A percentile compares a stretch with the other conserved stretches of the same genome.
Evolutionary conservation across 441 rosid species (phyloP).

Genomic region (Melastoma candidum): DNA sequence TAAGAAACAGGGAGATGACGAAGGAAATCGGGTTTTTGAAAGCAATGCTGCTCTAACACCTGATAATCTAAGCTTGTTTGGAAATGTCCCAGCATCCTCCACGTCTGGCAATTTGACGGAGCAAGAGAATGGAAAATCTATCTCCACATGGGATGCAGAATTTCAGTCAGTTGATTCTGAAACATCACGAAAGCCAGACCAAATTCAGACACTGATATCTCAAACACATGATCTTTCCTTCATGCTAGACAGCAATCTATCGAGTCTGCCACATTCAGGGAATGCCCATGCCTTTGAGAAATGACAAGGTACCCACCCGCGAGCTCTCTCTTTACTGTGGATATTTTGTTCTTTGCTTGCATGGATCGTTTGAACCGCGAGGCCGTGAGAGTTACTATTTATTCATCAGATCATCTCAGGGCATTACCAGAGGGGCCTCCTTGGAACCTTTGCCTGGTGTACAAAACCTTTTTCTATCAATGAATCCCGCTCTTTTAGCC

Average conservation of each 20-base stretch:
- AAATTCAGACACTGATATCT: slow-evolving; percentile 41
- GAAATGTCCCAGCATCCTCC: slow-evolving; percentile 30
- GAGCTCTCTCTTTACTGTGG: slow-evolving; percentile 5
- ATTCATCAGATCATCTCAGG: too few species aligned
- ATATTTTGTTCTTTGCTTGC: too few species aligned
- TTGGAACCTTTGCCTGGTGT: too few species aligned
- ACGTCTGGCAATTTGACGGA: slow-evolving; percentile 18
- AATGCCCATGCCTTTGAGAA: neutral
- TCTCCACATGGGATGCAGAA: slow-evolving; percentile 8
- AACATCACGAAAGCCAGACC: slow-evolving; percentile 11
- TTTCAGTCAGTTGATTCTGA: neutral
- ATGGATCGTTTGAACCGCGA: too few species aligned
- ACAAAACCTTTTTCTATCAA: too few species aligned
- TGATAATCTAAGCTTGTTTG: slow-evolving; percentile 34
- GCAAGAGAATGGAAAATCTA: slow-evolving; percentile 23
- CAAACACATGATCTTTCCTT: slow-evolving; percentile 86
- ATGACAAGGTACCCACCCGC: neutral
- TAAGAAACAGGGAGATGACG: slow-evolving; percentile 16
- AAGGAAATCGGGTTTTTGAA: slow-evolving; percentile 22
- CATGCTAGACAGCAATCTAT: slow-evolving; percentile 58
- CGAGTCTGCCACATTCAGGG: slow-evolving; percentile 27
- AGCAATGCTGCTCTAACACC: slow-evolving; percentile 21
- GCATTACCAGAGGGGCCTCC: too few species aligned
- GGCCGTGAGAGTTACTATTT: too few species aligned
- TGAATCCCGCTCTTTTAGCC: too few species aligned